Base-by-base conservation (phyloP, 1,139 yeast genomes). In the Yamadazyma conglobata region DNA sequence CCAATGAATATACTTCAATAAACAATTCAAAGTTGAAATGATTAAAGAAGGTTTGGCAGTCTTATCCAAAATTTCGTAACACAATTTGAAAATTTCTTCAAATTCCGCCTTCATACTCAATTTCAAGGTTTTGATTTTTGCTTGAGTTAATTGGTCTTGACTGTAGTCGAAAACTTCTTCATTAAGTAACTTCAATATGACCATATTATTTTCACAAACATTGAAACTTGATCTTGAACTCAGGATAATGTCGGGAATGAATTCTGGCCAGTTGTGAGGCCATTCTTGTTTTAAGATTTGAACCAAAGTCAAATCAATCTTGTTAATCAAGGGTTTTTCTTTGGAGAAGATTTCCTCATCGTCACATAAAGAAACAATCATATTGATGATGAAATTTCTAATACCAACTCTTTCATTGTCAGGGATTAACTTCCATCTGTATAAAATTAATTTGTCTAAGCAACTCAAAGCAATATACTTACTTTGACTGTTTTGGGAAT, bases 251-350 rank as follows among this genome's bases (percentile, higher is more conserved):
- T 93, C 98, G 10, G 97, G 96, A 32, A 91, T 83, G 50, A 93
- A 91, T 47, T 84, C 86, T 14, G 97, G 97, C 99, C 99, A 91
- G 54, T 88, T 85, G 46, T 81, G 88, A 23, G 99, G 99, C 99
- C 99, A 91, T 55, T 91, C 99, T 60, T 93, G 97, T 54, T 91
- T 91, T 51, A 91, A 75, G 31, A 91, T 81, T 51, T 91, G 94
- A 22, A 91, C 98, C 51, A 91, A 69, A 6, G 97, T 91, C 54
- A 91, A 71, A 60, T 91, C 96, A 47, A 91, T 89, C 58, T 93
- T 93, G 62, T 85, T 87, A 49, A 91, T 86, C 51, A 91, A 71
- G 13, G 96, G 81, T 52, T 80, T 79, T 54, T 89, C 89, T 28
- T 73, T 62, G 35, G 72, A 75, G 54, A 89, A 88, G 15, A 79